A percentile compares a stretch with the other conserved stretches of the same genome.
Evolutionary conservation across 805 yeast species (phyloP).

Genomic region (Jamesozyma gamospora): DNA sequence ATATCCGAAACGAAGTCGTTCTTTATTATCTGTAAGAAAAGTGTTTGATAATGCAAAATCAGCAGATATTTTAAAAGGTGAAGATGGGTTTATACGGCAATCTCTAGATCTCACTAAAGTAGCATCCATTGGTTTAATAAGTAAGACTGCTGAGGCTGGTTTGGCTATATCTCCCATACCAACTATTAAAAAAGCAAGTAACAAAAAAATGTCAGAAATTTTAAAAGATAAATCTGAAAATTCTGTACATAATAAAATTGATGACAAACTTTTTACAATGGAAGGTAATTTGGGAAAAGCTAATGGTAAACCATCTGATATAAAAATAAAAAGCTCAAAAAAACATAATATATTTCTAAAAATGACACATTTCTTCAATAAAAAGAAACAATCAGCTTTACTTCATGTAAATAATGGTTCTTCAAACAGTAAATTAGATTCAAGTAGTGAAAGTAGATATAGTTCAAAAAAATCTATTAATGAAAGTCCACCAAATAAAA

Average conservation of each 20-base stretch:
- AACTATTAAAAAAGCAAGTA: constrained; percentile 3
- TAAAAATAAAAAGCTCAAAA: constrained; percentile 6
- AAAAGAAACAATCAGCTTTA: constrained; percentile 5
- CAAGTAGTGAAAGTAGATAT: neutral
- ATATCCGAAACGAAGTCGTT: constrained; percentile 29
- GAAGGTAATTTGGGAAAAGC: no score
- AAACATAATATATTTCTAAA: constrained; percentile 26
- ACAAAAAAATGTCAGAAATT: neutral
- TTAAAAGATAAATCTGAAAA: no score
- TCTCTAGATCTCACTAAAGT: constrained; percentile 6
- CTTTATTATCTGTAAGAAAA: constrained; percentile 26
- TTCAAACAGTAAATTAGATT: neutral
- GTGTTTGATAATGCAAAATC: constrained; percentile 19
- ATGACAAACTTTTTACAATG: no score
- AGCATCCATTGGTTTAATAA: constrained; percentile 9
- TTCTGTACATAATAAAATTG: no score
- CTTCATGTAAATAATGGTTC: neutral
- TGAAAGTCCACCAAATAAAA: neutral
- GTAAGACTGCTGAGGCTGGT: constrained; percentile 6
- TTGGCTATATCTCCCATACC: constrained; percentile 2
- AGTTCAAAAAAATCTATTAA: neutral
- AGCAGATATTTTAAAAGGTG: neutral
- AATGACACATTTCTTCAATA: constrained; percentile 29
- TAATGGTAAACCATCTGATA: no score
- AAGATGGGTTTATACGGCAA: constrained; percentile 4